Base-by-base conservation (phyloP, 176 grass and related monocot genomes). In the Melocanna baccifera region DNA sequence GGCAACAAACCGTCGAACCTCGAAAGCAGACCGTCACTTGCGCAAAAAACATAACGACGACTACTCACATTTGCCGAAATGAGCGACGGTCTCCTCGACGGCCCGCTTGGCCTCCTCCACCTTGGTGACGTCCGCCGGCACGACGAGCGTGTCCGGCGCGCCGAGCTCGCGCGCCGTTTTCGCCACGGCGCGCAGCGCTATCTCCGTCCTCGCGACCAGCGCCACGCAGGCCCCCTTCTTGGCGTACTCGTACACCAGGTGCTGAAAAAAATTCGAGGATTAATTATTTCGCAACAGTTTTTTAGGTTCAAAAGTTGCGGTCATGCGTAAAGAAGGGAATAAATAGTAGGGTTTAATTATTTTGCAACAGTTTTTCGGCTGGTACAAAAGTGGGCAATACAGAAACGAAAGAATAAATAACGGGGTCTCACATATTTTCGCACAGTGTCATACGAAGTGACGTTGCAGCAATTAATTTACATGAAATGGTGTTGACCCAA, bases 181-280 rank as follows among this genome's bases (percentile, higher is more conserved):
- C 3, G 92, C 92, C 37, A 97, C 94, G 0, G 85, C 86, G 9
- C 84, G 91, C 41, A 97, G 80, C 7, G 86, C 82, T 15, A 87
- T 26, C 85, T 94, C 92, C 19, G 89, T 97, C 76, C 94, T 87
- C 12, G 94, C 94, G 43, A 88, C 88, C 58, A 97, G 55, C 62
- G 94, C 92, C 76, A 97, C 69, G 76, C 89, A 92, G 47, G 92
- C 92, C 4, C 94, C 94, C 45, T 87, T 87, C 81, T 25, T 80
- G 12, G 94, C 94, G 87, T 94, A 97, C 79, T 97, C 89, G 61
- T 97, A 97, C 76, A 83, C 92, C 36, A 97, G 80, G 61, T 97
- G 90, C 94, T 97, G 90, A 18, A 3, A 30, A 22, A 30, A 12
- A 7, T 1, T 41, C 0, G 8, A 3, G 4, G 11, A 23, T 58